Conservation (phyloP, 192 early-diverging fungal species). For the Borealophlyctis nickersoniae region DNA sequence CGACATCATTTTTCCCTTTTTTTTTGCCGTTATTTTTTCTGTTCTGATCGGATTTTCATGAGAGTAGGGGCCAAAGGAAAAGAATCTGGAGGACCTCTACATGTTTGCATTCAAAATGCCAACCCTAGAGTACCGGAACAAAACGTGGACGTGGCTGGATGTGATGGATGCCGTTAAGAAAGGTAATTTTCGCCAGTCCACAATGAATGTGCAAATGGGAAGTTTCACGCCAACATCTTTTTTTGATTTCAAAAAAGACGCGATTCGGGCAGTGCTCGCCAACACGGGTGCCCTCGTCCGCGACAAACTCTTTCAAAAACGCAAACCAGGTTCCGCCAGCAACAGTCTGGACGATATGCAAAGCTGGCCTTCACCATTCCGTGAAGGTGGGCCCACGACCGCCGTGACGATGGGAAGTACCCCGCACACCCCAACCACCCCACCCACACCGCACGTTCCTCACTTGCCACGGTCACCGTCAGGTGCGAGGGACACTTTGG, state of each 20-base stretch:
- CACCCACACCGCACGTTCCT: too few relatives aligned
- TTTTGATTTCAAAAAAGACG: slow-evolving; percentile 40
- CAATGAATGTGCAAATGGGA: background rate
- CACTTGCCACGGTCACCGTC: background rate
- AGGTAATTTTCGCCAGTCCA: slow-evolving; percentile 44
- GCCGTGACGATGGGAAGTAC: background rate
- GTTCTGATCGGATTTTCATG: background rate
- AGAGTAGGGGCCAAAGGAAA: slow-evolving; percentile 68
- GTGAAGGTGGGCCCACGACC: background rate
- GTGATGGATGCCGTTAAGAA: slow-evolving; percentile 64
- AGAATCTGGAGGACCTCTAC: slow-evolving; percentile 72
- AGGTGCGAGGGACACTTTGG: too few relatives aligned
- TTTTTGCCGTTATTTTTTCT: background rate
- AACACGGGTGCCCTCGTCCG: slow-evolving; percentile 51
- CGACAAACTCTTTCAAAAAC: slow-evolving; percentile 51
- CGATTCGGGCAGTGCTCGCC: slow-evolving; percentile 43
- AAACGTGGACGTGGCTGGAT: slow-evolving; percentile 79
- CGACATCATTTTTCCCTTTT: slow-evolving; percentile 13
- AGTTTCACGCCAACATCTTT: background rate
- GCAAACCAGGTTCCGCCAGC: slow-evolving; percentile 17
- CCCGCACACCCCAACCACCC: background rate
- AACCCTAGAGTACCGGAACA: slow-evolving; percentile 75
- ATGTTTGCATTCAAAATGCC: slow-evolving; percentile 72
- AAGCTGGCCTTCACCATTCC: background rate
- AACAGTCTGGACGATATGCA: background rate